Percentiles rank a stretch among this genome's conserved stretches.
Evolutionary conservation across 179 eudicot species (phyloP).

Genomic region (Sideroxylon spinosum): DNA sequence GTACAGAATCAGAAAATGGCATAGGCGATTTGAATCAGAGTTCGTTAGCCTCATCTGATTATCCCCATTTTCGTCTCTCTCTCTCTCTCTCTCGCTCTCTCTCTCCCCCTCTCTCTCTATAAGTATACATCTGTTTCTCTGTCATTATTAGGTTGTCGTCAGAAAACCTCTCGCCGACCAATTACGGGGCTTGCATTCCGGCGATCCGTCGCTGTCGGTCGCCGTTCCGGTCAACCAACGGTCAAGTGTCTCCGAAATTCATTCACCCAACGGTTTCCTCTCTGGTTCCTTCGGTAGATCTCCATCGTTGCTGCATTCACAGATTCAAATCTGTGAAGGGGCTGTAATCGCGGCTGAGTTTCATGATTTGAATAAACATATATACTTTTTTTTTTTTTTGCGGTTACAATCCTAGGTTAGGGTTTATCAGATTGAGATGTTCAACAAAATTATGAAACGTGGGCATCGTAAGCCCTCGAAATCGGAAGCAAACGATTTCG

Average conservation of each 20-base stretch:
- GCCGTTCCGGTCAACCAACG: neutral
- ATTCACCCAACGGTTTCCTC: neutral
- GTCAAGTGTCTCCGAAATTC: neutral
- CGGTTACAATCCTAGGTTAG: constrained; percentile 13
- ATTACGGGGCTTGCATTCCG: neutral
- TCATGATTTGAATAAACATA: constrained; percentile 10
- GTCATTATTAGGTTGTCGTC: neutral
- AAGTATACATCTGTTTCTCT: constrained; percentile 5
- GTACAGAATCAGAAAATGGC: neutral
- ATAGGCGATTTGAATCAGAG: neutral
- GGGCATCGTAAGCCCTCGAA: constrained; percentile 27
- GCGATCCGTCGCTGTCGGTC: constrained; percentile 14
- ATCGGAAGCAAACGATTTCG: constrained; percentile 14
- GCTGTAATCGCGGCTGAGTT: neutral
- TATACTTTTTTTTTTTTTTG: neutral
- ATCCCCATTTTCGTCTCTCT: neutral
- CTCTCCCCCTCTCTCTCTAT: neutral
- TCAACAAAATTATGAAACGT: constrained; percentile 27
- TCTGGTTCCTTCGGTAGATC: neutral
- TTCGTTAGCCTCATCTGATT: neutral
- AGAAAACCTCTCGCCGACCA: neutral
- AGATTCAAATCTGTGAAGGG: neutral
- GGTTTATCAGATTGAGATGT: constrained; percentile 25
- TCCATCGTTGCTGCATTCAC: neutral
- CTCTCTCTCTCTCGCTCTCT: neutral